Evolutionary conservation across 805 yeast genomes (phyloP), one percentile per base, ranked within the genome.

Genomic region (Phaffomyces antillensis): DNA sequence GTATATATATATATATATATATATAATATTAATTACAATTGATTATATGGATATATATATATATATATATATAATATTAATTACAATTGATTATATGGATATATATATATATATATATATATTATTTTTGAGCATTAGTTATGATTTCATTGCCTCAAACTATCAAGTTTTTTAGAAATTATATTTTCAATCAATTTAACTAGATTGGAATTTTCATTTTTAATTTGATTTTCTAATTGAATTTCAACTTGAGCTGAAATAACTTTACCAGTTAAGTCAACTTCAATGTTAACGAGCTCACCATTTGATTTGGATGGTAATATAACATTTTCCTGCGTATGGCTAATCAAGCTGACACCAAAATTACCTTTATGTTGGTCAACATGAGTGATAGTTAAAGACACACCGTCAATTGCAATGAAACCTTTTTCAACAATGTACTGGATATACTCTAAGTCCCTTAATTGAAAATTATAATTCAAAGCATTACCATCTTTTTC

Each of bases 371-470:
- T 59, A 7, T 57, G 59, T 53, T 81, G 79, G 59, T 89, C 81
- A 5, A 90, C 97, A 24, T 70, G 71, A 0, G 91, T 87, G 11
- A 93, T 82, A 0, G 99, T 93, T 52, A 93, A 72, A 20, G 96
- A 86, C 1, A 96, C 84, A 32, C 99, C 99, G 61, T 93, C 99
- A 16, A 93, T 67, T 24, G 93, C 79, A 46, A 93, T 83, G 58
- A 91, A 93, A 5, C 99, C 99, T 66, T 93, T 93, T 60, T 88
- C 95, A 11, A 93, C 98, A 48, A 93, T 83, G 61, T 83, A 93
- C 50, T 77, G 77, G 36, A 69, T 59, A 45, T 78, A 72, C 41
- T 77, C 73, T 17, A 61, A 54, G 49, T 88, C 93, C 47, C 84
- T 70, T 43, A 88, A 71, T 62, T 77, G 64, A 64, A 91, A 90